A percentile compares a stretch with the other conserved stretches of the same genome.
These are phyloP conservation scores for Globisporangium carolinianum DNA, from an alignment of 352 stramenopile genomes.

Conservation along the genomic window DNA sequence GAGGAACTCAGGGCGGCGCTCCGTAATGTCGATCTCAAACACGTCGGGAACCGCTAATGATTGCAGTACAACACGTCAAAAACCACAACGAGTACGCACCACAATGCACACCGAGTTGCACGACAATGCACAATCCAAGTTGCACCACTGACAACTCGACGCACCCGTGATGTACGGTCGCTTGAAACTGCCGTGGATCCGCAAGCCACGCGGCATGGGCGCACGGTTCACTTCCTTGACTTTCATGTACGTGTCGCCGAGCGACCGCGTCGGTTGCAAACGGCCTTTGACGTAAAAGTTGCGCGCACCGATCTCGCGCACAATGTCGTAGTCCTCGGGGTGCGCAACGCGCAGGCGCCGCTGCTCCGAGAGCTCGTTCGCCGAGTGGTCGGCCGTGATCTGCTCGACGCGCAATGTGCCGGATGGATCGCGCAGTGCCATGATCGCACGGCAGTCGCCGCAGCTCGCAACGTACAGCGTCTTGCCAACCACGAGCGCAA, in stretches of 20 bases:
- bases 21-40: constrained; percentile 46
- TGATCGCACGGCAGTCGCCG: constrained; percentile 59
- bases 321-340: constrained; percentile 60
- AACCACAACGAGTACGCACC: not conserved
- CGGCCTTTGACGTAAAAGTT: constrained; percentile 73
- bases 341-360: constrained; percentile 44
- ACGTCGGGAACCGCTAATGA: constrained; percentile 44
- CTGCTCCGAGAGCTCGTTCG: constrained; percentile 56
- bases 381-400: constrained; percentile 61
- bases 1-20: constrained; percentile 51
- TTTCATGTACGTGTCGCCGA: constrained; percentile 74
- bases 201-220: constrained; percentile 52
- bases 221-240: constrained; percentile 60
- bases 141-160: no score
- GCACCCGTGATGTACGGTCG: constrained; percentile 40
- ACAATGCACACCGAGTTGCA: not conserved
- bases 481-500: constrained; percentile 44
- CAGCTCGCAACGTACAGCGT: constrained; percentile 59
- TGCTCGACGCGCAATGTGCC: constrained; percentile 52
- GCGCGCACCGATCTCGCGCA: constrained; percentile 52
- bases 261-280: constrained; percentile 54
- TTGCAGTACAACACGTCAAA: not conserved
- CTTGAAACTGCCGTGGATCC: constrained; percentile 47
- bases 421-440: constrained; percentile 46
- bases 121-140: no score